These are phyloP conservation scores for Castanea mollissima DNA, from an alignment of 306 rosid species.

Conservation along the genomic window DNA sequence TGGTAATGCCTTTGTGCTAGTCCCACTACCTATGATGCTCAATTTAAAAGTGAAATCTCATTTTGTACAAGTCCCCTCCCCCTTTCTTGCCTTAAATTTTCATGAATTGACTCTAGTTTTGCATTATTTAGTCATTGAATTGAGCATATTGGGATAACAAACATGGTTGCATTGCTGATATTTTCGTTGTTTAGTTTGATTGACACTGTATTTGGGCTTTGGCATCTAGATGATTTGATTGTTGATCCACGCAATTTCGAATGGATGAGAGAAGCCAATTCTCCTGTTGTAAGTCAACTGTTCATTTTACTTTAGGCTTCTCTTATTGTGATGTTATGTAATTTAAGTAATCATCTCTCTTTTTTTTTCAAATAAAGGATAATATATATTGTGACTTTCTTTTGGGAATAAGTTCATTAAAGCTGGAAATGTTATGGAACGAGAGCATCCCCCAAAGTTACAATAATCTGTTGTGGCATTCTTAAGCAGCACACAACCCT, in stretches of 20 bases:
- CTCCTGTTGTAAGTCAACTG: constrained; percentile 80
- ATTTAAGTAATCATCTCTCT: neutral
- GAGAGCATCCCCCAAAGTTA: too few species aligned
- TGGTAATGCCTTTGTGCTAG: constrained; percentile 11
- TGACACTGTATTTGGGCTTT: constrained; percentile 19
- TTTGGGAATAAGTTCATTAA: too few species aligned
- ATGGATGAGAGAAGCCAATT: constrained; percentile 92
- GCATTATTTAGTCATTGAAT: neutral
- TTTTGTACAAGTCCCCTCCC: neutral
- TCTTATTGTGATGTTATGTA: neutral
- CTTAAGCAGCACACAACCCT: too few species aligned
- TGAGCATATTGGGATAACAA: neutral
- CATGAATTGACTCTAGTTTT: neutral
- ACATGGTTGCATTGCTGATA: neutral
- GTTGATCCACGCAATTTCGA: constrained; percentile 97
- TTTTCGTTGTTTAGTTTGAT: constrained; percentile 3
- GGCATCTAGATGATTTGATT: constrained; percentile 76
- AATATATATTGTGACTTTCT: neutral
- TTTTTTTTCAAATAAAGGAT: neutral
- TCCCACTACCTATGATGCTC: neutral
- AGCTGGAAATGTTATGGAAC: too few species aligned
- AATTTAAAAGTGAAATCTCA: neutral
- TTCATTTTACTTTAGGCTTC: constrained; percentile 16
- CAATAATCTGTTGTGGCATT: too few species aligned
- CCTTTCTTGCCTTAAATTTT: neutral